These are phyloP conservation scores for Zygoascus bituminiphila DNA, from an alignment of 805 yeast species.

Conservation along the genomic window DNA sequence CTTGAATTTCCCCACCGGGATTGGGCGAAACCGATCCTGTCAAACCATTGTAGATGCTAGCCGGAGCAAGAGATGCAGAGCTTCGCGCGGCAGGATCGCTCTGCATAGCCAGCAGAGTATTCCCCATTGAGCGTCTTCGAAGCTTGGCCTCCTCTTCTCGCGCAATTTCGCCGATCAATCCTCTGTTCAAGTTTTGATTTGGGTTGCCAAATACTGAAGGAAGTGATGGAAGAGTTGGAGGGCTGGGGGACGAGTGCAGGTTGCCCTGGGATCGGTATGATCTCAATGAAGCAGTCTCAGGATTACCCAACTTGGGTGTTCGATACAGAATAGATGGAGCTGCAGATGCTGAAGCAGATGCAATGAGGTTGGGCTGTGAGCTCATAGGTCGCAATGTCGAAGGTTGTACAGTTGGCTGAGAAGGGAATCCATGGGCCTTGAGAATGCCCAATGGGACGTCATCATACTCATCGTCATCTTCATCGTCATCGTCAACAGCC, in stretches of 20 bases:
- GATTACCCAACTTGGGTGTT: not conserved
- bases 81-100: not conserved
- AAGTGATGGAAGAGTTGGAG: not conserved
- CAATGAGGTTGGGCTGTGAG: constrained; percentile 13
- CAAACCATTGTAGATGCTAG: constrained; percentile 10
- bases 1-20: constrained; percentile 20
- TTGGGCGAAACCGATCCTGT: not conserved
- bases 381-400: constrained; percentile 14
- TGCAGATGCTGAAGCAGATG: not conserved
- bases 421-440: constrained; percentile 34
- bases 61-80: constrained; percentile 4
- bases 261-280: not conserved
- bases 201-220: constrained; percentile 5
- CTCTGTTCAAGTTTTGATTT: constrained; percentile 21
- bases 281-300: not conserved
- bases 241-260: constrained; percentile 1
- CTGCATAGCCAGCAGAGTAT: not conserved
- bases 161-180: constrained; percentile 34
- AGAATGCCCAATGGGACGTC: constrained; percentile 34
- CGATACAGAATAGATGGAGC: not conserved
- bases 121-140: constrained; percentile 19
- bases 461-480: constrained; percentile 32
- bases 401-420: constrained; percentile 7
- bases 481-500: constrained; percentile 16
- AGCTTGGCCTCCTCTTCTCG: constrained; percentile 32